A percentile compares a stretch with the other conserved stretches of the same genome.
Conservation (phyloP, 75 land plant species). For the Ceratopteris richardii region DNA sequence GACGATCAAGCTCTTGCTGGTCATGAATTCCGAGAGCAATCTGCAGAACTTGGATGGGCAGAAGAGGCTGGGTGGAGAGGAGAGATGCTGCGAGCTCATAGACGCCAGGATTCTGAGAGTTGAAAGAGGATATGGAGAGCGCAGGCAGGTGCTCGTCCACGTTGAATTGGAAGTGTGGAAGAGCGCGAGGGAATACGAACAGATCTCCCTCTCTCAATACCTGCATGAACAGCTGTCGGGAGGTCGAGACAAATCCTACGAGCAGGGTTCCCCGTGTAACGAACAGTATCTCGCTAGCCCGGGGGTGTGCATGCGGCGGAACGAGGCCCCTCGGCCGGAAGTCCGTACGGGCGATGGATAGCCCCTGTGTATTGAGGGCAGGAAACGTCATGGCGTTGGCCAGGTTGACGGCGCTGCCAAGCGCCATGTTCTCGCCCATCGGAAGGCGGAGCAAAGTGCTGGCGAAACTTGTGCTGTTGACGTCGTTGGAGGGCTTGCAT, state of each 20-base stretch:
- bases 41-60: too few species aligned
- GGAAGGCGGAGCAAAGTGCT: too few species aligned
- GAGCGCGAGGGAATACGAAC: slow-evolving; percentile 22
- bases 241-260: slow-evolving; percentile 9
- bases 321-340: slow-evolving; percentile 3
- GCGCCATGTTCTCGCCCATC: too few species aligned
- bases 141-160: slow-evolving; percentile 9
- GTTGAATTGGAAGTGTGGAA: slow-evolving; percentile 35
- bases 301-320: slow-evolving; percentile 20
- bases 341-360: slow-evolving; percentile 9
- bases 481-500: too few species aligned
- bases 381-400: slow-evolving; percentile 1
- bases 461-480: too few species aligned
- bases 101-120: too few species aligned
- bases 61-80: too few species aligned
- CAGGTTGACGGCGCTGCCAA: not conserved
- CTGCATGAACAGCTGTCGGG: not conserved
- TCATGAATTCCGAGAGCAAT: too few species aligned
- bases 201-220: slow-evolving; percentile 15
- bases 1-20: too few species aligned
- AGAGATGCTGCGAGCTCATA: too few species aligned
- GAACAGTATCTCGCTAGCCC: slow-evolving; percentile 10
- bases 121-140: slow-evolving; percentile 4
- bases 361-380: slow-evolving; percentile 12
- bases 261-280: slow-evolving; percentile 7